A percentile compares a stretch with the other conserved stretches of the same genome.
Evolutionary conservation across 345 rosid species (phyloP).

Genomic region (Zanthoxylum bungeanum): DNA sequence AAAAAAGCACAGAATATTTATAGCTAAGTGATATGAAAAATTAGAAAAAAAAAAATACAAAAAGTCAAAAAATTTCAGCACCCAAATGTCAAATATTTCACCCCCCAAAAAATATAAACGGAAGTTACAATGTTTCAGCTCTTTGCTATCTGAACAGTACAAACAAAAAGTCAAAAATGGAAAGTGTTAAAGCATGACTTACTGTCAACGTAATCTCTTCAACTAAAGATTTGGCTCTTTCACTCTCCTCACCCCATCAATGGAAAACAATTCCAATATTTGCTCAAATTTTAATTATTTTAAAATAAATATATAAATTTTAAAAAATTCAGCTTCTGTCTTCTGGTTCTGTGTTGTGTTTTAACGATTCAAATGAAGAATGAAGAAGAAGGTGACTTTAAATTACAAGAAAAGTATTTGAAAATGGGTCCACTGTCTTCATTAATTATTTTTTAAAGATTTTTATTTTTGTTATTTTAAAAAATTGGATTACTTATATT

Average conservation of each 20-base stretch:
- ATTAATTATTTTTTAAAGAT: no score
- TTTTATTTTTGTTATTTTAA: no score
- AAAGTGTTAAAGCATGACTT: conserved; percentile 16
- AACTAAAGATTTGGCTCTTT: conserved; percentile 14
- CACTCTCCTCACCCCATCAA: background rate
- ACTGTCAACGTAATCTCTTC: conserved; percentile 26
- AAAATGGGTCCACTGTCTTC: conserved; percentile 25
- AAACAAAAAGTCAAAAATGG: conserved; percentile 8
- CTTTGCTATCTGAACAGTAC: background rate
- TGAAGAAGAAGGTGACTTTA: background rate
- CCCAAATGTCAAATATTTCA: background rate
- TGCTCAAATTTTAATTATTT: background rate
- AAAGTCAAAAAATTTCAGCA: background rate
- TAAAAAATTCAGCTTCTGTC: background rate
- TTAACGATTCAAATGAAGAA: background rate
- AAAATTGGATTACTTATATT: no score
- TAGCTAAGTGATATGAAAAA: conserved; percentile 3
- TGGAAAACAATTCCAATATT: background rate
- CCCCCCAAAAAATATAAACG: no score
- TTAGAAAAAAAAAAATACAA: background rate
- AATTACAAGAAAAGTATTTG: conserved; percentile 14
- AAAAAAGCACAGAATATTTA: background rate
- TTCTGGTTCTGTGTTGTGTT: background rate
- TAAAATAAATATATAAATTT: no score
- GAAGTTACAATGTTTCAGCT: background rate